phyloP scores from a whole-genome alignment of 805 yeast genomes.

The Torulaspora franciscae region DNA sequence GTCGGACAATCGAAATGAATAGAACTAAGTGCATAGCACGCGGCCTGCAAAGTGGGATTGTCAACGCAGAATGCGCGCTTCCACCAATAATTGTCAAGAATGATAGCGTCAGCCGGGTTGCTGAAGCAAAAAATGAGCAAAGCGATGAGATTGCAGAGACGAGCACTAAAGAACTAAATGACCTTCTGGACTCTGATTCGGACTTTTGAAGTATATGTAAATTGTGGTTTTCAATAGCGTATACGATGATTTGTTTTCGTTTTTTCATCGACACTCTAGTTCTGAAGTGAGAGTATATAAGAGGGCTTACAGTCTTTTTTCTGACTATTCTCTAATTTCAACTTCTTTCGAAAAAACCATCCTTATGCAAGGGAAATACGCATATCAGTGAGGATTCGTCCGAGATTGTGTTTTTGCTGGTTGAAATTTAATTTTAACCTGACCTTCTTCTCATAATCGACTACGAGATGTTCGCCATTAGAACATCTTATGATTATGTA shows the following conservation, averaged over 20 bases:
- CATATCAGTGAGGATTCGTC: constrained; percentile 99
- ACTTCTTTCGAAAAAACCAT: constrained; percentile 41
- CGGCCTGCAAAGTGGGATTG: constrained; percentile 15
- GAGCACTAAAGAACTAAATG: constrained; percentile 15
- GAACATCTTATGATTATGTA: constrained; percentile 37
- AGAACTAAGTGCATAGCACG: constrained; percentile 27
- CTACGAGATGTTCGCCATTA: constrained; percentile 42
- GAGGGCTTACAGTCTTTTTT: not conserved
- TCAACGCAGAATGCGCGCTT: not conserved
- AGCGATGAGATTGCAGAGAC: not conserved
- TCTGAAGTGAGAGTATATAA: not conserved
- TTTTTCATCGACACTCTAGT: not conserved
- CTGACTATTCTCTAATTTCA: not conserved
- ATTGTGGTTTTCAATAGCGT: not conserved
- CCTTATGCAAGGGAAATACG: constrained; percentile 99
- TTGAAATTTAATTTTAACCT: constrained; percentile 92
- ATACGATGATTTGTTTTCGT: not conserved
- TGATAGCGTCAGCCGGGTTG: not conserved
- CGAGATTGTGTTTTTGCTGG: constrained; percentile 99
- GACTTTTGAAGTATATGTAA: constrained; percentile 17
- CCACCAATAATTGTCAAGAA: not conserved
- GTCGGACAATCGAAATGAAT: constrained; percentile 29
- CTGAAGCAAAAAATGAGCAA: no score
- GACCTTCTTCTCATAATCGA: constrained; percentile 65
- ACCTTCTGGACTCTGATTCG: constrained; percentile 26